Evolutionary conservation across 2,329 filamentous ascomycete species (phyloP).

Genomic region (Fusarium sp.): DNA sequence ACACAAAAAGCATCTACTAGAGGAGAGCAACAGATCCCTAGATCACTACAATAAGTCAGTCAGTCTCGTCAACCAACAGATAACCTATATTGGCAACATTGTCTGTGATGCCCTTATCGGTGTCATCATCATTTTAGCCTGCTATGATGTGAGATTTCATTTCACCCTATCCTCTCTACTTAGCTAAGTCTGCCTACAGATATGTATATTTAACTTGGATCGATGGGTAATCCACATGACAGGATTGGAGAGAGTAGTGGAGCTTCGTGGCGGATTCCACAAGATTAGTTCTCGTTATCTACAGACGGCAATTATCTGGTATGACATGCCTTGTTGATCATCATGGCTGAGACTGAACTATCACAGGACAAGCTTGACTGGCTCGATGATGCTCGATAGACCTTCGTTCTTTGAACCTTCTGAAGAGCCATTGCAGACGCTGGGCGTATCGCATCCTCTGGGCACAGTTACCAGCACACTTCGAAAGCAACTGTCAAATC

Average conservation of each 20-base stretch:
- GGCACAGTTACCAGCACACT: neutral
- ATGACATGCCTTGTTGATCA: neutral
- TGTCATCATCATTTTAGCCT: neutral
- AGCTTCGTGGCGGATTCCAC: neutral
- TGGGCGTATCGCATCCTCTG: neutral
- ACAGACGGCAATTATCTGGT: neutral
- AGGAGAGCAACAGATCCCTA: neutral
- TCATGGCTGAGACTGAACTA: neutral
- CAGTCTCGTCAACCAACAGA: neutral
- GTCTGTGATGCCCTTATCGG: neutral
- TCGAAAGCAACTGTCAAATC: neutral
- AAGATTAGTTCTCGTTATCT: constrained; percentile 1
- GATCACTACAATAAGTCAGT: constrained; percentile 2
- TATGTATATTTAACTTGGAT: neutral
- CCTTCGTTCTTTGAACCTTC: neutral
- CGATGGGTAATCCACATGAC: constrained; percentile 2
- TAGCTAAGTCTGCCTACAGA: neutral
- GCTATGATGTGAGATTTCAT: neutral
- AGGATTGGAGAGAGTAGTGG: neutral
- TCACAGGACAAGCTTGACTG: neutral
- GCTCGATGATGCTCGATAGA: neutral
- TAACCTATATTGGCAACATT: neutral
- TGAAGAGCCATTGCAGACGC: neutral
- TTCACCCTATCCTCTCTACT: neutral
- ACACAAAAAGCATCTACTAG: neutral